Evolutionary conservation across 192 early-diverging fungal species (phyloP), one percentile per base, ranked within the genome.

Genomic region (Borealophlyctis nickersoniae): DNA sequence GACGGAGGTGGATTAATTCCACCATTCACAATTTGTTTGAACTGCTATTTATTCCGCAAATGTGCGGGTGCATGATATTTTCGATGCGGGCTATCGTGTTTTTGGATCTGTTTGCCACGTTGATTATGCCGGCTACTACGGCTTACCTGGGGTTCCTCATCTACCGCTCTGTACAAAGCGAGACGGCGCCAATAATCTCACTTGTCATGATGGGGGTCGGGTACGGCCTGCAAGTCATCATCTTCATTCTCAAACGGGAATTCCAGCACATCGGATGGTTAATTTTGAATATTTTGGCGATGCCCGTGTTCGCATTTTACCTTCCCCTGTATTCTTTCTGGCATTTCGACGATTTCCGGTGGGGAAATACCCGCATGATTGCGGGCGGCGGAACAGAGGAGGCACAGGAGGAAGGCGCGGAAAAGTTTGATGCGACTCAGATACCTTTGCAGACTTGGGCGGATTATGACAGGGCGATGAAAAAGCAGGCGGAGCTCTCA

Each of bases 281-380:
- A 91, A 87, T 98, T 60, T 90, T 98, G 36, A 92, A 90, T 63
- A 88, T 98, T 39, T 55, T 93, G 31, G 93, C 93, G 16, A 90
- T 95, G 60, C 93, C 93, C 13, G 77, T 95, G 22, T 98, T 94
- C 72, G 86, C 87, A 9, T 77, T 80, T 59, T 82, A 73, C 54
- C 36, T 80, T 26, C 74, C 80, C 11, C 58, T 80, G 27, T 97
- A 96, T 73, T 85, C 93, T 26, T 96, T 92, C 82, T 98, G 95
- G 95, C 92, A 95, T 75, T 94, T 95, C 75, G 93, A 97, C 50
- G 94, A 97, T 66, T 97, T 97, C 69, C 91, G 89, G n/a, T 97
- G 94, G 93, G 94, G 95, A 60, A 95, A 93, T 70, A 96, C 94
- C 27, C 89, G 93, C 72, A 65, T 89, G 30, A 90, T 94, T 2